Base-by-base conservation (phyloP, 495 filamentous ascomycete genomes). In the Hypoxylon intermedium region DNA sequence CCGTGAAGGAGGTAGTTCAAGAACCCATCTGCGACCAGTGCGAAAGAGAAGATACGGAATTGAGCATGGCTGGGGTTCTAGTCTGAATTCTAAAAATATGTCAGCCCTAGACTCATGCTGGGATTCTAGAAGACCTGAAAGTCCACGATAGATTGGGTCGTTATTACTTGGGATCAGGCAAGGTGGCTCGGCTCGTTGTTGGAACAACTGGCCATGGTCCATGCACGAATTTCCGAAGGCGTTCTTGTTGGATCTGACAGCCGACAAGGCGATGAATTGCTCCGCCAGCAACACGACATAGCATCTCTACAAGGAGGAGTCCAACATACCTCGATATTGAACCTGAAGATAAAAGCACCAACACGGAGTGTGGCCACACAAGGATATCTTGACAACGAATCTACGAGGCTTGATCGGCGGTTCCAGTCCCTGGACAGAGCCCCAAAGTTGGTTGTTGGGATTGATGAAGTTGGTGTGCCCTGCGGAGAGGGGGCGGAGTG, bases 21-120 rank as follows among this genome's bases (percentile, higher is more conserved):
- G 54, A 64, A 38, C 37, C 36, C 3, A 9, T 9, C 16, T 58
- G 60, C 9, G 18, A 33, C 5, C 43, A 21, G 11, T 64, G 54
- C 31, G 34, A 64, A 24, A 12, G 31, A 11, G 11, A 54, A 9
- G 28, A 16, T 15, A 15, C 21, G 28, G 60, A 58, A 0, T 4
- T 49, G 28, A 53, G 54, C 15, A 3, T 54, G 3, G 42, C 42
- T 20, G 2, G 19, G 9, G 23, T 21, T 19, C 37, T 34, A 1
- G 16, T 19, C 0, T 58, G 36, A 60, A 21, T 21, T 18, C n/a
- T 20, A 3, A 40, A 6, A 24, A 9, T 40, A 12, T 26, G 12
- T 9, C 38, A n/a, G 5, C 2, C 38, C 16, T 41, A 41, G 38
- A 20, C 18, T 12, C 9, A 5, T 20, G 38, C n/a, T n/a, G n/a